Evolutionary conservation across 108 stramenopile genomes (phyloP).

Genomic region (Bacterosira constricta): DNA sequence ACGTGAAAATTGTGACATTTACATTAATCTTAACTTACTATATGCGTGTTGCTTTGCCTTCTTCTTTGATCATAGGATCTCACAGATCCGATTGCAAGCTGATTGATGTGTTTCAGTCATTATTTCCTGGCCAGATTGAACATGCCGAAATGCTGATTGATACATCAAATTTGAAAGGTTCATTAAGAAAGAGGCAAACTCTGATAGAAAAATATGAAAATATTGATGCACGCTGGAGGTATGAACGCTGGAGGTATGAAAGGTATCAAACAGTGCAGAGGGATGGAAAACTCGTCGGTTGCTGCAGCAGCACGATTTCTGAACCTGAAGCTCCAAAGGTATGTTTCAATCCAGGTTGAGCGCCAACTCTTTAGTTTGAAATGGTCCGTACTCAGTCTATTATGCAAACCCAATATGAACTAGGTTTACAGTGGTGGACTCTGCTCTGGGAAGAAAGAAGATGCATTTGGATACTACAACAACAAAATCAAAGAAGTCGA

Average conservation of each 20-base stretch:
- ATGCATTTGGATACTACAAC: conserved; percentile 33
- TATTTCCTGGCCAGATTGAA: conserved; percentile 66
- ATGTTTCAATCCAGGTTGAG: too few relatives aligned
- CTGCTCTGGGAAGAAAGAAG: conserved; percentile 27
- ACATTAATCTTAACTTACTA: background rate
- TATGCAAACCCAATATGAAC: background rate
- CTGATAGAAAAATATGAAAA: conserved; percentile 51
- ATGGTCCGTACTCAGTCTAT: background rate
- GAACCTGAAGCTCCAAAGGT: conserved; percentile 36
- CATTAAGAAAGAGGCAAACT: conserved; percentile 37
- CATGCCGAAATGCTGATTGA: conserved; percentile 61
- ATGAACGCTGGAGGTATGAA: conserved; percentile 28
- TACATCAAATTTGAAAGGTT: conserved; percentile 25
- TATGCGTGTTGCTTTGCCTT: background rate
- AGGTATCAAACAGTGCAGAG: background rate
- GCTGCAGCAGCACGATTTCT: background rate
- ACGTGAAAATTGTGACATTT: background rate
- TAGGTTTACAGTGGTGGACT: conserved; percentile 14
- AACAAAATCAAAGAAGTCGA: conserved; percentile 6
- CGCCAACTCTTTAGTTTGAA: background rate
- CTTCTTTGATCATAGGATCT: conserved; percentile 2
- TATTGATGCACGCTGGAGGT: conserved; percentile 41
- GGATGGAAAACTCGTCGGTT: too few relatives aligned
- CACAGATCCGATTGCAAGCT: conserved; percentile 52
- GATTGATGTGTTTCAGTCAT: conserved; percentile 54